These are phyloP conservation scores for Podospora comata DNA, from an alignment of 495 filamentous ascomycete genomes.

Conservation along the genomic window DNA sequence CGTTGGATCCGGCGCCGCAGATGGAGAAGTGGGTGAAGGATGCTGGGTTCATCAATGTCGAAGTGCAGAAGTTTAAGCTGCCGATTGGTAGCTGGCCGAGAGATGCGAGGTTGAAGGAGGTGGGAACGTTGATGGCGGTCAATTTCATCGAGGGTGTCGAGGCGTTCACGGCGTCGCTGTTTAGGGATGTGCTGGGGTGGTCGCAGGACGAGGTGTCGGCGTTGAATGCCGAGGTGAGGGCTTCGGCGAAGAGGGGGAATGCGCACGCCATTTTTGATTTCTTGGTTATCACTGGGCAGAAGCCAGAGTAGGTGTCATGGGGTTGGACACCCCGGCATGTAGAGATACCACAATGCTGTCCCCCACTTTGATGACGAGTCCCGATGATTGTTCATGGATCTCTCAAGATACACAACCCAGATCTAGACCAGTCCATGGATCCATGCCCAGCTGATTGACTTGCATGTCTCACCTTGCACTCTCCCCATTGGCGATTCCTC, in stretches of 20 bases:
- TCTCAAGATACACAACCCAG: too few species aligned
- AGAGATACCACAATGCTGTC: too few species aligned
- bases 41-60: slow-evolving; percentile 40
- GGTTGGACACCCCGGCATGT: too few species aligned
- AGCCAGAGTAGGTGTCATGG: slow-evolving; percentile 11
- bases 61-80: slow-evolving; percentile 31
- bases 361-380: too few species aligned
- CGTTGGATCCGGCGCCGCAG: slow-evolving; percentile 20
- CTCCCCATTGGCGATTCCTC: too few species aligned
- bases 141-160: slow-evolving; percentile 34
- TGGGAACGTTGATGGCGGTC: slow-evolving; percentile 41
- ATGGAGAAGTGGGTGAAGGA: slow-evolving; percentile 30
- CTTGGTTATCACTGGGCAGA: slow-evolving; percentile 24
- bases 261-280: slow-evolving; percentile 27
- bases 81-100: slow-evolving; percentile 46
- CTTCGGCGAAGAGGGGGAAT: slow-evolving; percentile 22
- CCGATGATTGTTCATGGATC: too few species aligned
- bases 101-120: slow-evolving; percentile 47
- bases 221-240: slow-evolving; percentile 29
- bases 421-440: too few species aligned
- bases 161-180: slow-evolving; percentile 32
- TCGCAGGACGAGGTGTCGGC: slow-evolving; percentile 31
- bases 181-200: slow-evolving; percentile 35
- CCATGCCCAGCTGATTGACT: too few species aligned
- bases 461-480: too few species aligned